Conservation (phyloP, 2,329 filamentous ascomycete species). For the Fusarium sp. region DNA sequence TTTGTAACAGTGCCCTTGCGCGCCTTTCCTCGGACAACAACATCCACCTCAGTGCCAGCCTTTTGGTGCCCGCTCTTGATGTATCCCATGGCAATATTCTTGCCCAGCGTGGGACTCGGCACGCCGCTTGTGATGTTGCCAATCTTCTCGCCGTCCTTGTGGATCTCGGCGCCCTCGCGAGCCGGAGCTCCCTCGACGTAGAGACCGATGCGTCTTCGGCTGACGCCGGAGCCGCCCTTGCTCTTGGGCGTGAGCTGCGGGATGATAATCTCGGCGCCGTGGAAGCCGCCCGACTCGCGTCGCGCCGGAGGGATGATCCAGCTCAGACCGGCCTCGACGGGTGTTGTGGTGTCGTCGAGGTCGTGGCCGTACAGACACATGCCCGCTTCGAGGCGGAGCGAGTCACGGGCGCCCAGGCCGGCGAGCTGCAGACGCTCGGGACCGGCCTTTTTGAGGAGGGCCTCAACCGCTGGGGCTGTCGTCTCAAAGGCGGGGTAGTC, state of each 20-base stretch:
- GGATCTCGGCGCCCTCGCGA: slow-evolving; percentile 85
- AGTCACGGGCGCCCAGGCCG: slow-evolving; percentile 90
- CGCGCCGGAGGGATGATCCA: slow-evolving; percentile 90
- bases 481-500: slow-evolving; percentile 53
- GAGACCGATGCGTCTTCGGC: slow-evolving; percentile 80
- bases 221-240: slow-evolving; percentile 75
- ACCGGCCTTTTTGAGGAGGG: slow-evolving; percentile 72
- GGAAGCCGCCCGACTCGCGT: slow-evolving; percentile 74
- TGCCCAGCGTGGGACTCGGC: slow-evolving; percentile 83
- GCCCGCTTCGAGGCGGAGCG: slow-evolving; percentile 90
- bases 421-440: slow-evolving; percentile 75
- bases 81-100: slow-evolving; percentile 97
- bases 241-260: slow-evolving; percentile 77
- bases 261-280: slow-evolving; percentile 81
- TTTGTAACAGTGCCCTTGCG: slow-evolving; percentile 80
- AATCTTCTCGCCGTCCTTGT: slow-evolving; percentile 71
- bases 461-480: slow-evolving; percentile 68
- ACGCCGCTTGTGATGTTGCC: slow-evolving; percentile 89
- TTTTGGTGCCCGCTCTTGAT: slow-evolving; percentile 84
- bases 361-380: slow-evolving; percentile 99
- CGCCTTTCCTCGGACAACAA: slow-evolving; percentile 79
- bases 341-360: slow-evolving; percentile 77
- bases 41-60: slow-evolving; percentile 80
- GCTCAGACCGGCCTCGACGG: slow-evolving; percentile 63
- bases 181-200: slow-evolving; percentile 87